Evolutionary conservation across 805 yeast genomes (phyloP).

Genomic region (Lipomyces orientalis): DNA sequence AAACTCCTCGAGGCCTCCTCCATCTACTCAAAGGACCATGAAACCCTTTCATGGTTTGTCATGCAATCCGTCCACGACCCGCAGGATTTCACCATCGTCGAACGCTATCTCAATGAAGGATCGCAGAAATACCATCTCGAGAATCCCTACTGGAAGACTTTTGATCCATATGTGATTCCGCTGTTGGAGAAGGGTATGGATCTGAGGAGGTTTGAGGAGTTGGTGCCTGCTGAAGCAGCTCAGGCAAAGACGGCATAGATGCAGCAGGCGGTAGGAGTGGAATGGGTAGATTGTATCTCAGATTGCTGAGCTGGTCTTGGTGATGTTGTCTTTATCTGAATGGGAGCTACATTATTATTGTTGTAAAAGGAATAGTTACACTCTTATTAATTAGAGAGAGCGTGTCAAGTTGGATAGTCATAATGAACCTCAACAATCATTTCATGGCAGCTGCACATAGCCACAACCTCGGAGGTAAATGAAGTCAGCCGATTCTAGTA

Average conservation of each 20-base stretch:
- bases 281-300: not conserved
- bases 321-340: not conserved
- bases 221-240: not conserved
- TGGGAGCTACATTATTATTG: not conserved
- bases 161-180: not conserved
- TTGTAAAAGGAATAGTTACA: not conserved
- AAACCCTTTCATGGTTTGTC: not conserved
- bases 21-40: constrained; percentile 1
- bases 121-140: constrained; percentile 1
- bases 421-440: too few species aligned
- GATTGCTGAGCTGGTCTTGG: not conserved
- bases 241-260: not conserved
- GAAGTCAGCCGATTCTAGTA: too few species aligned
- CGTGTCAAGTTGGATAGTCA: too few species aligned
- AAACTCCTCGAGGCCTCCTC: not conserved
- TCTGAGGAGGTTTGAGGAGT: constrained; percentile 1
- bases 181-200: constrained; percentile 2
- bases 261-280: not conserved
- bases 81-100: not conserved
- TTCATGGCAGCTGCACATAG: too few species aligned
- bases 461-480: too few species aligned
- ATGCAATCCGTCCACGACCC: constrained; percentile 1
- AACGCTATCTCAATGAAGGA: not conserved
- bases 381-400: too few species aligned
- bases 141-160: constrained; percentile 1